Conservation (phyloP, 129 eudicot genomes). For the Rutidosis leptorrhynchoides region DNA sequence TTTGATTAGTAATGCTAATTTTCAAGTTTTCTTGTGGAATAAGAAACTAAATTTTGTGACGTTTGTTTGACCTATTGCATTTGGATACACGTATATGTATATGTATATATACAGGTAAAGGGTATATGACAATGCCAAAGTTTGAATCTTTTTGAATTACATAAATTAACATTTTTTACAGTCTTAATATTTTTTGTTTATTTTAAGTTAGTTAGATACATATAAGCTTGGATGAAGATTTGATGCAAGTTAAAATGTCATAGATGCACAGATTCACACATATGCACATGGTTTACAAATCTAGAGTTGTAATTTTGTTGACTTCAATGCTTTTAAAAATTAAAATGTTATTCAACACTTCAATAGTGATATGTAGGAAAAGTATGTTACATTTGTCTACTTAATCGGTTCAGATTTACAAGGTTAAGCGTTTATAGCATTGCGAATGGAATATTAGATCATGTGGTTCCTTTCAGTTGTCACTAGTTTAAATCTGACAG, state of each 20-base stretch:
- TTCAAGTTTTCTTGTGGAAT: conserved; percentile 1
- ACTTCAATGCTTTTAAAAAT: too few species aligned
- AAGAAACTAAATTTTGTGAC: neutral
- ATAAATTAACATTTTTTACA: too few species aligned
- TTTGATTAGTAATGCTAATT: neutral
- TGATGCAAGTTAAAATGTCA: neutral
- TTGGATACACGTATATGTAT: neutral
- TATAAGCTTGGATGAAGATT: neutral
- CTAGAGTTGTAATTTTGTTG: too few species aligned
- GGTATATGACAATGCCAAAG: neutral
- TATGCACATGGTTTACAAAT: too few species aligned
- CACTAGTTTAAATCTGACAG: neutral
- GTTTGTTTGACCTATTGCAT: neutral
- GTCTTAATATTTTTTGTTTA: neutral
- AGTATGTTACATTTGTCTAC: too few species aligned
- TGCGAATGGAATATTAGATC: neutral
- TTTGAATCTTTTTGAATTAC: neutral
- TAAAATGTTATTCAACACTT: too few species aligned
- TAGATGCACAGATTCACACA: neutral
- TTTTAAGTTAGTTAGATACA: neutral
- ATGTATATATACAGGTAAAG: neutral
- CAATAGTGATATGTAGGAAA: too few species aligned
- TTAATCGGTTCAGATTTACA: too few species aligned
- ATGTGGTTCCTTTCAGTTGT: neutral
- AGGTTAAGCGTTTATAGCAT: neutral